Evolutionary conservation across 257 asterid species (phyloP).

Genomic region (Nicotiana tabacum): DNA sequence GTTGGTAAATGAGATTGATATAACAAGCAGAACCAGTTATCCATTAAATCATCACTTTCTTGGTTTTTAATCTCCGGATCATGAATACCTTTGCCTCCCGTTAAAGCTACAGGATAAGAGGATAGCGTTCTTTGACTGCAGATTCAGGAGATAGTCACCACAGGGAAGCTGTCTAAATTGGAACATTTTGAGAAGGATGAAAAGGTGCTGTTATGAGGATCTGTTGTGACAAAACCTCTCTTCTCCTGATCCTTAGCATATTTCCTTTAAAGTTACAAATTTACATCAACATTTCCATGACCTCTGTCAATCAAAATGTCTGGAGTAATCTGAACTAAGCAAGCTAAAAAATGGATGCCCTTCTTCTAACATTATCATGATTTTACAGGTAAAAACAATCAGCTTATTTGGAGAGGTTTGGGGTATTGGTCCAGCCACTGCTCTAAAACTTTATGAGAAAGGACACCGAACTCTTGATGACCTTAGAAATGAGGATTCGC

Average conservation of each 20-base stretch:
- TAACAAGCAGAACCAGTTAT: background rate
- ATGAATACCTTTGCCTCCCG: background rate
- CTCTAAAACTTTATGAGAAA: conserved; percentile 83
- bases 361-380: conserved; percentile 7
- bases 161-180: conserved; percentile 90
- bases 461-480: conserved; percentile 83
- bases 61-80: background rate
- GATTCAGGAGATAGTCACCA: conserved; percentile 94
- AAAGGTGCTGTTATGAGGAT: conserved; percentile 48
- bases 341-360: background rate
- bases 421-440: conserved; percentile 94
- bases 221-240: background rate
- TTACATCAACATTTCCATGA: background rate
- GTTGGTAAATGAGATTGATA: background rate
- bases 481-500: conserved; percentile 59
- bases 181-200: conserved; percentile 92
- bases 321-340: background rate
- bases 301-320: background rate
- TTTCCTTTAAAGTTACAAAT: background rate
- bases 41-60: background rate
- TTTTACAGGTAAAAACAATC: conserved; percentile 64
- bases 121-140: conserved; percentile 33
- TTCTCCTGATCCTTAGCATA: background rate
- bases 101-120: background rate
- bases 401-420: conserved; percentile 95